Conservation (phyloP, 2,329 filamentous ascomycete species). For the Cladobotryum mycophilum region DNA sequence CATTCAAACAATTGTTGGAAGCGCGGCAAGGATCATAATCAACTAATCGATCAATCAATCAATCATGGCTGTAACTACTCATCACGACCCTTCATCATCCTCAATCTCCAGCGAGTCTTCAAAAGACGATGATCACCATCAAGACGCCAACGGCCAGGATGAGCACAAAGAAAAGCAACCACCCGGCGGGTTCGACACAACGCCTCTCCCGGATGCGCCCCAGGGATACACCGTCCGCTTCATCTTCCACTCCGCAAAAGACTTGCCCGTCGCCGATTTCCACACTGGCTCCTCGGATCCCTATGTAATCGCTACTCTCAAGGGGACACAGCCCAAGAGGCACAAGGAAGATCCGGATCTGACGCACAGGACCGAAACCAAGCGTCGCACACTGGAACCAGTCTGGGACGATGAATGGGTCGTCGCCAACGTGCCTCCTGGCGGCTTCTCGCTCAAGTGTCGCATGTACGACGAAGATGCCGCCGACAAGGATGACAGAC, state of each 20-base stretch:
- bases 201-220: slow-evolving; percentile 66
- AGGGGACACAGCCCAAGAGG: slow-evolving; percentile 60
- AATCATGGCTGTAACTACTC: too few relatives aligned
- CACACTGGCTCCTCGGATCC: slow-evolving; percentile 75
- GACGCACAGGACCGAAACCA: slow-evolving; percentile 66
- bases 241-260: slow-evolving; percentile 72
- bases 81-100: too few relatives aligned
- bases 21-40: too few relatives aligned
- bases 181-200: slow-evolving; percentile 72
- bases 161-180: slow-evolving; percentile 36
- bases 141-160: too few relatives aligned
- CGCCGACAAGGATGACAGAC: slow-evolving; percentile 75
- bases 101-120: too few relatives aligned
- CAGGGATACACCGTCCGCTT: slow-evolving; percentile 81
- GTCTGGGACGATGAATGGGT: slow-evolving; percentile 82
- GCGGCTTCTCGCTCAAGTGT: slow-evolving; percentile 78
- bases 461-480: slow-evolving; percentile 87
- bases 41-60: too few relatives aligned
- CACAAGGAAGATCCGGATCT: slow-evolving; percentile 83
- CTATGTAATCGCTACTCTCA: slow-evolving; percentile 71
- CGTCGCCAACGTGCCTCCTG: slow-evolving; percentile 76
- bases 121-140: background rate
- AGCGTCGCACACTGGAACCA: slow-evolving; percentile 66
- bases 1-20: too few relatives aligned
- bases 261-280: slow-evolving; percentile 78